These are phyloP conservation scores for Clathrus columnatus DNA, from an alignment of 768 basidiomycete genomes.

Conservation along the genomic window DNA sequence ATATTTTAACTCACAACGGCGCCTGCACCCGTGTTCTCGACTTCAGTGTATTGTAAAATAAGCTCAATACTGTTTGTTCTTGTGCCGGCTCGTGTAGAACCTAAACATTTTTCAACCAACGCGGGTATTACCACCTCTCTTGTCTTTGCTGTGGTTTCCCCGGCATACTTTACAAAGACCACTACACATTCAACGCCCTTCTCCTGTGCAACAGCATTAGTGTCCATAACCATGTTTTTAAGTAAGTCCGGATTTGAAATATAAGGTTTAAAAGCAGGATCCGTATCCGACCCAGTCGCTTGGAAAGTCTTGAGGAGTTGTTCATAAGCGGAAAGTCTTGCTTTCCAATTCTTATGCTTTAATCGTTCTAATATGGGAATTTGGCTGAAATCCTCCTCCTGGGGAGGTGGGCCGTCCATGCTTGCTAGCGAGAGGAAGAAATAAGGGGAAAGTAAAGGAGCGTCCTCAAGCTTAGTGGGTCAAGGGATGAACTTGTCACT, in stretches of 20 bases:
- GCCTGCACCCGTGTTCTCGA: constrained; percentile 81
- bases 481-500: background rate
- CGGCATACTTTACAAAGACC: constrained; percentile 82
- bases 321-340: constrained; percentile 88
- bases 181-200: constrained; percentile 89
- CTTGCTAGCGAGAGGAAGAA: background rate
- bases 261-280: constrained; percentile 91
- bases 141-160: constrained; percentile 77
- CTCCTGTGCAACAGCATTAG: constrained; percentile 97
- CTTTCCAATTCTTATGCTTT: constrained; percentile 98
- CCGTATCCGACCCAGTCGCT: constrained; percentile 83
- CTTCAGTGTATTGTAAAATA: constrained; percentile 82
- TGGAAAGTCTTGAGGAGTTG: constrained; percentile 79
- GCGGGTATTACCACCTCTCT: constrained; percentile 79
- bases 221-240: constrained; percentile 81
- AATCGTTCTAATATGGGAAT: constrained; percentile 75
- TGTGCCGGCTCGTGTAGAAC: constrained; percentile 84
- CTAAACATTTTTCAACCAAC: constrained; percentile 92
- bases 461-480: background rate
- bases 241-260: constrained; percentile 65
- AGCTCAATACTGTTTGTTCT: constrained; percentile 83
- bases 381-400: constrained; percentile 85
- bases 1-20: constrained; percentile 67
- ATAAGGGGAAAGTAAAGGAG: background rate
- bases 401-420: constrained; percentile 89